Evolutionary conservation across 352 stramenopile genomes (phyloP).

Genomic region (Pythium pectinolyticum): DNA sequence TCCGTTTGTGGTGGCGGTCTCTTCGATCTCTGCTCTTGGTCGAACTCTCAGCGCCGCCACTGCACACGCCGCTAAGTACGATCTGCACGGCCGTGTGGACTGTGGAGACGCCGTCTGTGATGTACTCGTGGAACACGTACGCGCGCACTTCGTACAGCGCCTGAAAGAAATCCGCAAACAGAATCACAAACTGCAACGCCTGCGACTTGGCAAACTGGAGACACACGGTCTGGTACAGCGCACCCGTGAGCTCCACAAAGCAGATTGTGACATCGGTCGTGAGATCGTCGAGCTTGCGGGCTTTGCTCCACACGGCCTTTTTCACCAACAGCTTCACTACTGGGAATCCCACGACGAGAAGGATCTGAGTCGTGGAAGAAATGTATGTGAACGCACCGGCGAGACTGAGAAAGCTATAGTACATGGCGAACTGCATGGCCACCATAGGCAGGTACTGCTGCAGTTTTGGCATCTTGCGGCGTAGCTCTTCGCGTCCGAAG

Average conservation of each 20-base stretch:
- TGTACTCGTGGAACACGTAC: conserved; percentile 22
- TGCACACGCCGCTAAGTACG: conserved; percentile 12
- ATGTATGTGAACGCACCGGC: conserved; percentile 29
- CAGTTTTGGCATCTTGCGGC: background rate
- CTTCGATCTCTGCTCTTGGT: background rate
- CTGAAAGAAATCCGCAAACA: conserved; percentile 28
- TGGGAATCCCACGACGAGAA: conserved; percentile 30
- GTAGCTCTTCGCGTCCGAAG: conserved; percentile 8
- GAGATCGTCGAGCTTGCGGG: conserved; percentile 37
- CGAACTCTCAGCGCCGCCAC: background rate
- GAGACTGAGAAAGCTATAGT: conserved; percentile 30
- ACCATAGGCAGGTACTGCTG: conserved; percentile 13
- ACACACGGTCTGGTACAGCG: conserved; percentile 36
- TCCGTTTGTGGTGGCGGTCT: too few relatives aligned
- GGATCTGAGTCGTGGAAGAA: conserved; percentile 26
- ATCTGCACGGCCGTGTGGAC: conserved; percentile 22
- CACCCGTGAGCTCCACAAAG: conserved; percentile 37
- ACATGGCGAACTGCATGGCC: conserved; percentile 8
- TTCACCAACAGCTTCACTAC: conserved; percentile 30
- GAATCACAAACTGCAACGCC: conserved; percentile 22
- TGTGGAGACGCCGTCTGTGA: conserved; percentile 19
- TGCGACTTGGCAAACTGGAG: conserved; percentile 23
- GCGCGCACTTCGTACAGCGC: conserved; percentile 27
- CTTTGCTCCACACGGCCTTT: conserved; percentile 31
- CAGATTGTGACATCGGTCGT: conserved; percentile 49